Conservation (phyloP, 805 yeast genomes). For the Metschnikowia noctiluminum region DNA sequence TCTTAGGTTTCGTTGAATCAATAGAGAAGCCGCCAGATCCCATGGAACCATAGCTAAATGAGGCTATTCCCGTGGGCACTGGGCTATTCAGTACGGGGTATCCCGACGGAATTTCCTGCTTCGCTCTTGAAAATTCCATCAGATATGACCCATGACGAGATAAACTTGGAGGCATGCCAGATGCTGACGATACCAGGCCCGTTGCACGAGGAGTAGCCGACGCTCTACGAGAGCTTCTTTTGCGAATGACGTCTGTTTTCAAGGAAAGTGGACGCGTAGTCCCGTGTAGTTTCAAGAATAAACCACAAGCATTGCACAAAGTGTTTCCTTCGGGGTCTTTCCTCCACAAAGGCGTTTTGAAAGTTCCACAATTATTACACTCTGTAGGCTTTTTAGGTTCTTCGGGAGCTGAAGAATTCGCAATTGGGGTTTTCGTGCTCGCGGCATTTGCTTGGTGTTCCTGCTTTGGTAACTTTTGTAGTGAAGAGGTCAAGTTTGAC, state of each 20-base stretch:
- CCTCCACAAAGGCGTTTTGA: constrained; percentile 62
- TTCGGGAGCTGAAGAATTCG: not conserved
- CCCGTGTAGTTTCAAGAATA: constrained; percentile 58
- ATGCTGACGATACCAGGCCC: constrained; percentile 5
- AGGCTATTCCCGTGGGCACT: constrained; percentile 3
- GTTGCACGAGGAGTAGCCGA: constrained; percentile 12
- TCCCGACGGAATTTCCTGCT: constrained; percentile 4
- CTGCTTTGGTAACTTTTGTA: constrained; percentile 5
- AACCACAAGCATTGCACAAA: constrained; percentile 62
- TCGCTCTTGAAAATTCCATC: constrained; percentile 5
- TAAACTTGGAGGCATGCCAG: constrained; percentile 2
- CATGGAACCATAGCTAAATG: constrained; percentile 10
- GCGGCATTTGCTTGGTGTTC: not conserved
- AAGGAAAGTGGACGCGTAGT: constrained; percentile 57
- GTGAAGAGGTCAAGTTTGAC: constrained; percentile 17
- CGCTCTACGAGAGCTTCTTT: constrained; percentile 45
- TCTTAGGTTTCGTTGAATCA: constrained; percentile 28
- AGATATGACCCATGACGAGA: constrained; percentile 4
- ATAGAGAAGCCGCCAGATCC: constrained; percentile 8
- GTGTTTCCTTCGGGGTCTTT: constrained; percentile 58
- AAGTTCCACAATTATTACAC: constrained; percentile 57
- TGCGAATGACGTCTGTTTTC: constrained; percentile 56
- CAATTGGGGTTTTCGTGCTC: not conserved
- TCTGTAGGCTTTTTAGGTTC: constrained; percentile 28
- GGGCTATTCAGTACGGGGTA: constrained; percentile 11